These are phyloP conservation scores for Scheffersomyces titani DNA, from an alignment of 1,139 yeast genomes.

Conservation along the genomic window DNA sequence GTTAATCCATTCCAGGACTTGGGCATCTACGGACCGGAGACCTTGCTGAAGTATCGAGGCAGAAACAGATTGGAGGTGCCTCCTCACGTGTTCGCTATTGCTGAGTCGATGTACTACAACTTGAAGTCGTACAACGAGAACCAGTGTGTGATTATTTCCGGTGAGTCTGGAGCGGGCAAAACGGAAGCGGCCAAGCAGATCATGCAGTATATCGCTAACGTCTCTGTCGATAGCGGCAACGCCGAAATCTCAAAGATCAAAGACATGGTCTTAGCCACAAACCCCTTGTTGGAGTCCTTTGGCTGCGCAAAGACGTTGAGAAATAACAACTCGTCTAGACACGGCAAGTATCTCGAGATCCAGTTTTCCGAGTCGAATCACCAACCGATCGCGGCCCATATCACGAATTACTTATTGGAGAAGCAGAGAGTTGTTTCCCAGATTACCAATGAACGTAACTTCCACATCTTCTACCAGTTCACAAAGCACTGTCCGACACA, in stretches of 20 bases:
- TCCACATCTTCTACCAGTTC: constrained; percentile 95
- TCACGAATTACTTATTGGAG: constrained; percentile 91
- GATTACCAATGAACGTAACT: constrained; percentile 88
- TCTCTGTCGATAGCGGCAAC: constrained; percentile 40
- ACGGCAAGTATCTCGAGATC: constrained; percentile 95
- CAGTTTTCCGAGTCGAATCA: constrained; percentile 70
- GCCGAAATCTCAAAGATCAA: constrained; percentile 75
- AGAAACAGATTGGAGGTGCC: constrained; percentile 94
- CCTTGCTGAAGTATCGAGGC: constrained; percentile 77
- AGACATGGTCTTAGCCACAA: constrained; percentile 97
- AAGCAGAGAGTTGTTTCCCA: constrained; percentile 96
- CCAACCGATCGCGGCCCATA: constrained; percentile 94
- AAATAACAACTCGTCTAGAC: constrained; percentile 95
- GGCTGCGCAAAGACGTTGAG: constrained; percentile 98
- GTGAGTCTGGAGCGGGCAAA: constrained; percentile 99
- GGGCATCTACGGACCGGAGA: constrained; percentile 87
- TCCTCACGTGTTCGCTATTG: constrained; percentile 98
- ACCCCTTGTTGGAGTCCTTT: constrained; percentile 92
- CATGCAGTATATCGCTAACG: constrained; percentile 97
- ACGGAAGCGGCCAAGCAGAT: constrained; percentile 98
- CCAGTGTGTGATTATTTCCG: constrained; percentile 97
- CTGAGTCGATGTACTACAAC: constrained; percentile 95
- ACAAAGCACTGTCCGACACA: constrained; percentile 87
- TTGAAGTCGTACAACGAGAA: constrained; percentile 92
- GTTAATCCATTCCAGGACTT: constrained; percentile 96